Base-by-base conservation (phyloP, 495 filamentous ascomycete species). In the Podospora bellae-mahoneyi region DNA sequence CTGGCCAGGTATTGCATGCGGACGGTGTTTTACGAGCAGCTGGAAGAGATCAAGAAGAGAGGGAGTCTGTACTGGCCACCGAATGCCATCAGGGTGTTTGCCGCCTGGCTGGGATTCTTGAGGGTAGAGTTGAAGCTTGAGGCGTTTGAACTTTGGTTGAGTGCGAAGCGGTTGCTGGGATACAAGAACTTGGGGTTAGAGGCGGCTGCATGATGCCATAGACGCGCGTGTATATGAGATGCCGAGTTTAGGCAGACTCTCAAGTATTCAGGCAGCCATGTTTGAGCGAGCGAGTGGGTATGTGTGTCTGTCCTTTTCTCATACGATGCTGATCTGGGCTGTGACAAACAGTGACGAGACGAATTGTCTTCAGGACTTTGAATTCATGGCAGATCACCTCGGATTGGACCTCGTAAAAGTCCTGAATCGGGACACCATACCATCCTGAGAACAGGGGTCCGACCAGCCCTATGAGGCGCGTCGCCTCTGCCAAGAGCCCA, bases 1-100 rank as follows among this genome's bases (percentile, higher is more conserved):
- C 86, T 99, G 13, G 96, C 96, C 7, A 85, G 91, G 48, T 99
- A 98, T 79, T 97, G 94, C 72, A 90, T 92, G 5, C 86, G 91
- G 39, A 92, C 92, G 0, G 93, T 98, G 7, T 95, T 93, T 72
- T 84, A 92, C 69, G 96, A 98, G 76, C 88, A 93, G 72, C 81
- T 96, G 53, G 93, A 97, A 61, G 77, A 82, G 19, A 87, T 96
- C 64, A 73, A 80, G 19, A 59, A 69, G 61, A 65, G 70, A 3
- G 83, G 84, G 0, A 83, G 80, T 59, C 68, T 85, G 6, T 74
- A 79, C 16, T 82, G 83, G 79, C 84, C 83, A 3, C 74, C 75
- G n/a, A 87, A 86, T 66, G 71, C 80, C n/a, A 32, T 85, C 18
- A 62, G 78, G 3, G 72, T 84, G 48, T 53, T 85, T 23, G 77